These are phyloP conservation scores for Moelleriella libera DNA, from an alignment of 2,329 filamentous ascomycete genomes.

Conservation along the genomic window DNA sequence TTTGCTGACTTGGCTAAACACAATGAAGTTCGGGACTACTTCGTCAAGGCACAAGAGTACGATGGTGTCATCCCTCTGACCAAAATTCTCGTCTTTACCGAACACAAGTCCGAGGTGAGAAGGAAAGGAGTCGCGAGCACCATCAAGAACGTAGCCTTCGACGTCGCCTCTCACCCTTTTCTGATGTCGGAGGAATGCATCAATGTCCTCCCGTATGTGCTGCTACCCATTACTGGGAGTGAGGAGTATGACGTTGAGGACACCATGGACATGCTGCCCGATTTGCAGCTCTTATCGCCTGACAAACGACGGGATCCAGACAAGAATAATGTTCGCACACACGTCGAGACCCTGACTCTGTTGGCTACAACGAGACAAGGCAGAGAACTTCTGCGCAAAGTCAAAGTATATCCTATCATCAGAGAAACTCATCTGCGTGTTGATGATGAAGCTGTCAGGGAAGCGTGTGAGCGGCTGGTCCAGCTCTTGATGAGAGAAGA, in stretches of 20 bases:
- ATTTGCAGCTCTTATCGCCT: slow-evolving; percentile 76
- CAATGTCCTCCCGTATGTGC: slow-evolving; percentile 74
- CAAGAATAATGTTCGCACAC: slow-evolving; percentile 62
- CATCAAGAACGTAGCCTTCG: slow-evolving; percentile 88
- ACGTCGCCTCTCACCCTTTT: slow-evolving; percentile 54
- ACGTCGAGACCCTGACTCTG: slow-evolving; percentile 77
- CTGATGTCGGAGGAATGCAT: slow-evolving; percentile 60
- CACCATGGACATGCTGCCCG: slow-evolving; percentile 70
- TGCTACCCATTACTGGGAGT: slow-evolving; percentile 74
- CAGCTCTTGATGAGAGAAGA: slow-evolving; percentile 80
- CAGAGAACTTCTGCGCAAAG: slow-evolving; percentile 56
- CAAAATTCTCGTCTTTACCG: slow-evolving; percentile 89
- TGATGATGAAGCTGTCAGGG: slow-evolving; percentile 64
- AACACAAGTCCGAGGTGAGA: slow-evolving; percentile 70
- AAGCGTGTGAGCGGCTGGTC: slow-evolving; percentile 79
- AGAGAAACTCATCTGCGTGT: slow-evolving; percentile 72
- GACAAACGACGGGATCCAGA: slow-evolving; percentile 81
- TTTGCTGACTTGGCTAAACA: slow-evolving; percentile 89
- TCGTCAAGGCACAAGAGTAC: slow-evolving; percentile 59
- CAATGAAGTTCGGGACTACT: slow-evolving; percentile 58
- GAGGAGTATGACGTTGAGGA: slow-evolving; percentile 88
- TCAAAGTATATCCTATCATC: slow-evolving; percentile 81
- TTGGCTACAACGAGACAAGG: slow-evolving; percentile 66
- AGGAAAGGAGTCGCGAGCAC: slow-evolving; percentile 90
- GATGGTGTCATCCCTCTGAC: slow-evolving; percentile 77